These are phyloP conservation scores for Daldinia childiae DNA, from an alignment of 495 filamentous ascomycete genomes.

Conservation along the genomic window DNA sequence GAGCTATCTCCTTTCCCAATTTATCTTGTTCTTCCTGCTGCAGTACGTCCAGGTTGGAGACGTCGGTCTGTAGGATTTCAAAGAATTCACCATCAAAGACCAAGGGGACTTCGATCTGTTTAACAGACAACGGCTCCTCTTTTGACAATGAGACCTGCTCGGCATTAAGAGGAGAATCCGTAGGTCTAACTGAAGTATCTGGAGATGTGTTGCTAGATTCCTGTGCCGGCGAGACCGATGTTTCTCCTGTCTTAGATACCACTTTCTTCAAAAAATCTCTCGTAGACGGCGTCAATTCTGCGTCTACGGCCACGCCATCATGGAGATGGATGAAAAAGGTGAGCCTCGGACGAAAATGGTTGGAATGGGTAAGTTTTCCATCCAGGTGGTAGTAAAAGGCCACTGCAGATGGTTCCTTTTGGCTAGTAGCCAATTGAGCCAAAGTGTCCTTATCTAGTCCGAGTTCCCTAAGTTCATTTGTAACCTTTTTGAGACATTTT, in stretches of 20 bases:
- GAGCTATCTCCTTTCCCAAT: constrained; percentile 62
- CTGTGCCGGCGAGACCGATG: background rate
- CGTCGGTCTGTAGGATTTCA: constrained; percentile 66
- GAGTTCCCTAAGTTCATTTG: constrained; percentile 65
- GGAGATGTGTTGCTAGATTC: background rate
- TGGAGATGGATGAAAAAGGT: constrained; percentile 63
- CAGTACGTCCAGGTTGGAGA: constrained; percentile 67
- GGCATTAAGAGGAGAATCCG: background rate
- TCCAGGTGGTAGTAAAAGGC: constrained; percentile 60
- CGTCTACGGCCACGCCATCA: constrained; percentile 64
- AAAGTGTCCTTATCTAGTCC: constrained; percentile 71
- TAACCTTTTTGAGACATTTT: constrained; percentile 75
- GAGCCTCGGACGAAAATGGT: constrained; percentile 65
- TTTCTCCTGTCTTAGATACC: constrained; percentile 37
- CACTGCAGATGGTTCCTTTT: constrained; percentile 39
- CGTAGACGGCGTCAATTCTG: constrained; percentile 64
- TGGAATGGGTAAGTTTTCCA: constrained; percentile 42
- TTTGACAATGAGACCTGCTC: background rate
- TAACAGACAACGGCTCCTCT: constrained; percentile 24
- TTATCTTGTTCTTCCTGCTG: constrained; percentile 65
- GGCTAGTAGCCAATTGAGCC: constrained; percentile 56
- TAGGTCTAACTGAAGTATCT: background rate
- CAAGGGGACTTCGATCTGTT: constrained; percentile 70
- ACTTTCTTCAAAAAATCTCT: constrained; percentile 62
- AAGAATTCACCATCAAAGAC: constrained; percentile 76